Conservation (phyloP, 2,329 filamentous ascomycete genomes). For the Xenosphaeropsis pyriputrescens region DNA sequence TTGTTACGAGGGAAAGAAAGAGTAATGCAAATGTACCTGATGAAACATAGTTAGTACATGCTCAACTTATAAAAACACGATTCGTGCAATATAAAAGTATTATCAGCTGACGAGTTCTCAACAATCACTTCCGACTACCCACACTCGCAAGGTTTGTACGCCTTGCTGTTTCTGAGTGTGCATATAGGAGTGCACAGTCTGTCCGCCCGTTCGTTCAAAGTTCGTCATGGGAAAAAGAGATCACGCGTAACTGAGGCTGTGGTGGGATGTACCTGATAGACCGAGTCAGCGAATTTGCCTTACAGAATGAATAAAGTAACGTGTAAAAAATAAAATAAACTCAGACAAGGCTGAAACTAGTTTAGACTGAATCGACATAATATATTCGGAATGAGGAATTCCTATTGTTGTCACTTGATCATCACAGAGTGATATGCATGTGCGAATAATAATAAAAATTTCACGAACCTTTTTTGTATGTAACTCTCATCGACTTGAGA, state of each 20-base stretch:
- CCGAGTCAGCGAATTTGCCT: too few relatives aligned
- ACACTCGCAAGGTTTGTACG: slow-evolving; percentile 23
- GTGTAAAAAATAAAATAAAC: slow-evolving; percentile 11
- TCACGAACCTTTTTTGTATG: slow-evolving; percentile 14
- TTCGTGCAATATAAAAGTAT: not conserved
- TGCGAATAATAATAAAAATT: slow-evolving; percentile 4
- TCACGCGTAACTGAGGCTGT: not conserved
- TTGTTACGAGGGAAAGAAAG: too few relatives aligned
- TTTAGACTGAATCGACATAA: slow-evolving; percentile 21
- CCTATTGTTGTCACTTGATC: slow-evolving; percentile 19
- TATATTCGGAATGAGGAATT: slow-evolving; percentile 21
- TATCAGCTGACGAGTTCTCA: slow-evolving; percentile 29
- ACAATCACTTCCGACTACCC: slow-evolving; percentile 21
- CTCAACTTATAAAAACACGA: too few relatives aligned
- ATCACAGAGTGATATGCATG: slow-evolving; percentile 15
- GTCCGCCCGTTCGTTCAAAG: slow-evolving; percentile 30
- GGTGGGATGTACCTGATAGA: not conserved
- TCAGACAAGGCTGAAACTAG: slow-evolving; percentile 30
- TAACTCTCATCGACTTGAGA: too few relatives aligned
- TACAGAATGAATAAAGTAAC: slow-evolving; percentile 1
- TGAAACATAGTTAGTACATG: too few relatives aligned
- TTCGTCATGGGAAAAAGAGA: slow-evolving; percentile 22
- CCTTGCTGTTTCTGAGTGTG: slow-evolving; percentile 20
- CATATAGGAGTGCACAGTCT: slow-evolving; percentile 21
- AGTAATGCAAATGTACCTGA: too few relatives aligned